These are phyloP conservation scores for Crithidia mellificae DNA, from an alignment of 208 protist species.

Conservation along the genomic window DNA sequence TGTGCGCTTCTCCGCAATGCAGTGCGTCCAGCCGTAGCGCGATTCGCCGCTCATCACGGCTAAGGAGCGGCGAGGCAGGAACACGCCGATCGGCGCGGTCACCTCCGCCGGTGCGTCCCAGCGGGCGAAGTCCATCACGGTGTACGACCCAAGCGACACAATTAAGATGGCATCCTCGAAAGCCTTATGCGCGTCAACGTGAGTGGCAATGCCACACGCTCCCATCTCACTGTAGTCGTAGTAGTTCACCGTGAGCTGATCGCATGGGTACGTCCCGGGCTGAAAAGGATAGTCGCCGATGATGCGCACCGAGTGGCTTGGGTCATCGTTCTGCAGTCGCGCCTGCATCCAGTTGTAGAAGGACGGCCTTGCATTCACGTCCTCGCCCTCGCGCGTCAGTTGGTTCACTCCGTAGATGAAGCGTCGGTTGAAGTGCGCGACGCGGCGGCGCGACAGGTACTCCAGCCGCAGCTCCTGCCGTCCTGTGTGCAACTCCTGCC, in stretches of 20 bases:
- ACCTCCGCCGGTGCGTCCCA: conserved; percentile 35
- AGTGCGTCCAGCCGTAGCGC: conserved; percentile 80
- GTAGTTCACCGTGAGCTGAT: conserved; percentile 85
- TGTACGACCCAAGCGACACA: conserved; percentile 81
- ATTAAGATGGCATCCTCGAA: conserved; percentile 61
- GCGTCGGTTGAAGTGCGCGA: conserved; percentile 79
- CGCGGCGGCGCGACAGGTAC: conserved; percentile 60
- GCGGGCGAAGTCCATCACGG: conserved; percentile 78
- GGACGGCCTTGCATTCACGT: conserved; percentile 50
- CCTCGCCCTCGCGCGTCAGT: conserved; percentile 50
- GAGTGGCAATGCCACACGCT: conserved; percentile 63
- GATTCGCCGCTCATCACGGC: conserved; percentile 63
- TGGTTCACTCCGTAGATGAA: conserved; percentile 77
- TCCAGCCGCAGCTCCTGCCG: conserved; percentile 39
- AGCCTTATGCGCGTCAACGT: conserved; percentile 76
- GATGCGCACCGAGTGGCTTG: conserved; percentile 22
- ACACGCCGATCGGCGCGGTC: conserved; percentile 41
- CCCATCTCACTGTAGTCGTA: conserved; percentile 63
- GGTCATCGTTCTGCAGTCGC: conserved; percentile 56
- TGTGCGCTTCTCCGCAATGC: conserved; percentile 66
- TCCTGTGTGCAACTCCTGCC: conserved; percentile 38
- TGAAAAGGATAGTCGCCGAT: conserved; percentile 36
- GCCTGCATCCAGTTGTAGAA: conserved; percentile 71
- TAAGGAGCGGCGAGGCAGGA: conserved; percentile 58
- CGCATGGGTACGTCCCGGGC: conserved; percentile 34